Conservation (phyloP, 345 rosid species). For the Cardamine resedifolia region DNA sequence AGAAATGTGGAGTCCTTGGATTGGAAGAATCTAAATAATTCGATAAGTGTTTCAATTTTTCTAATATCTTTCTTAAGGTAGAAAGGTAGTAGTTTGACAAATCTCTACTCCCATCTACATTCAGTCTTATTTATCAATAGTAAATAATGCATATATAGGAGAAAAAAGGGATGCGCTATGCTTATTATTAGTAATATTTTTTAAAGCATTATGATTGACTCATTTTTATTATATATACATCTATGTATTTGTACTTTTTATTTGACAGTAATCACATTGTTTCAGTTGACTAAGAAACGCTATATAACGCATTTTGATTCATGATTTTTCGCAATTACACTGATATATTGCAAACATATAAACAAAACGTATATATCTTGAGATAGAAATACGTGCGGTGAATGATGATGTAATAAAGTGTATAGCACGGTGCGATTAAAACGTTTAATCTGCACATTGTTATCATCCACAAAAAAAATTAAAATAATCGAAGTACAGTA, state of each 20-base stretch:
- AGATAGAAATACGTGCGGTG: not conserved
- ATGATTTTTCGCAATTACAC: not conserved
- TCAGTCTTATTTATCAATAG: slow-evolving; percentile 15
- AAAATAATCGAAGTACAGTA: not conserved
- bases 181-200: not conserved
- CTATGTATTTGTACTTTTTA: not conserved
- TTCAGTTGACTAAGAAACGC: not conserved
- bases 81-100: slow-evolving; percentile 31
- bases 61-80: slow-evolving; percentile 13
- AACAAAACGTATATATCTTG: not conserved
- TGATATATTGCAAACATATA: not conserved
- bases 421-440: not conserved
- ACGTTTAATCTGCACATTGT: not conserved
- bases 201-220: not conserved
- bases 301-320: slow-evolving; percentile 9
- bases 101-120: slow-evolving; percentile 30
- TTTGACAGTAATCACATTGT: not conserved
- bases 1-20: slow-evolving; percentile 21
- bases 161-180: not conserved
- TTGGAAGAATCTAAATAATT: slow-evolving; percentile 18
- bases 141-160: not conserved
- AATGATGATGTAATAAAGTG: not conserved
- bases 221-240: not conserved
- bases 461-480: not conserved
- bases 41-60: slow-evolving; percentile 15